Evolutionary conservation across 352 stramenopile genomes (phyloP), one percentile per base, ranked within the genome.

Genomic region (Globisporangium solare): DNA sequence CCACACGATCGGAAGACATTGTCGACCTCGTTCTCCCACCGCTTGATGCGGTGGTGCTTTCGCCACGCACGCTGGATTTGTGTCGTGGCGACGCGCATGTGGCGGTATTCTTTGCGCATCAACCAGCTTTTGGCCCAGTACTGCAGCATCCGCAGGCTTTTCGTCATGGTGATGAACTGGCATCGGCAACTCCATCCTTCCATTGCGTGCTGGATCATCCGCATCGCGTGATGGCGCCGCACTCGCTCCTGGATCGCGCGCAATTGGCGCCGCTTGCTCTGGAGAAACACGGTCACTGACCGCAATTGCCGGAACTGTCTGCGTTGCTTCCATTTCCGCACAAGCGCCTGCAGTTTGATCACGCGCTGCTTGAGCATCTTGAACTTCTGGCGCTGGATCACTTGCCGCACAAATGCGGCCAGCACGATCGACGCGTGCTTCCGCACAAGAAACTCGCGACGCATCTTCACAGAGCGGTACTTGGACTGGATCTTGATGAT

Each of bases 391-490:
- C 75, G 71, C 56, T 89, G 76, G 5, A 92, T 49, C 48, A 83
- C 58, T 58, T 94, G 83, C 0, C 84, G 84, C 7, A 88, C 67
- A 51, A 90, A 88, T 1, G 84, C 70, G 21, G 78, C 69, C 10
- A 92, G 27, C n/a, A 80, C 71, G 18, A 90, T 87, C 4, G 73
- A 79, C 5, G 82, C 79, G 14, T 65, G 54, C 50, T 79, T 82
- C 20, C 72, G 66, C 6, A 48, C 46, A 11, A 87, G 35, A 49
- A 88, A 94, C 20, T 47, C 61, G 8, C 70, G 76, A 15, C 75
- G 77, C 14, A 59, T 56, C 8, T 61, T 69, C 14, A 76, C 53
- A 20, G 69, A 65, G 11, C 79, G 79, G 20, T 81, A 76, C 39
- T 54, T 61, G 2, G 73, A 74, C 67, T 92, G 81, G 21, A 92